Evolutionary conservation across 768 basidiomycete genomes (phyloP).

Genomic region (Mycena olivaceomarginata): DNA sequence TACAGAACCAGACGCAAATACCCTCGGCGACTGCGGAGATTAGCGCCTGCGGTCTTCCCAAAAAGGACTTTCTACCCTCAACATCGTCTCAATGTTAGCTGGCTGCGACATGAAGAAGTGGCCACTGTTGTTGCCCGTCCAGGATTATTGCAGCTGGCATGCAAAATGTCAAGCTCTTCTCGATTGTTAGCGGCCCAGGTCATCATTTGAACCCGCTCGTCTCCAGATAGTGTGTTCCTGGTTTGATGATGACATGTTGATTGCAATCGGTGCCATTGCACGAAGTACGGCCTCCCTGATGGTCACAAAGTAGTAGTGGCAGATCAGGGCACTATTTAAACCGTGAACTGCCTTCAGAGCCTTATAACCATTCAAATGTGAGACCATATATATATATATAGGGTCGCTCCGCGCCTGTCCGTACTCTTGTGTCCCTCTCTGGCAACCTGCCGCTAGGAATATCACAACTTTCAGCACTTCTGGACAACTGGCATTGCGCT

Average conservation of each 20-base stretch:
- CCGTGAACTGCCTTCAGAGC: not conserved
- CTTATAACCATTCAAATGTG: conserved; percentile 1
- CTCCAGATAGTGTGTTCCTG: not conserved
- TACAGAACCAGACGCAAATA: no score
- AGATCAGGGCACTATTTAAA: not conserved
- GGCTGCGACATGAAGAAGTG: no score
- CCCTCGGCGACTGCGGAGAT: no score
- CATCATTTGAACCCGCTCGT: not conserved
- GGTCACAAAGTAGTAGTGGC: not conserved
- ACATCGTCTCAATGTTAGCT: no score
- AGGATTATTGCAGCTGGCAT: no score
- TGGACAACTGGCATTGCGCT: not conserved
- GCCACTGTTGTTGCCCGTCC: no score
- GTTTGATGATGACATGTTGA: not conserved
- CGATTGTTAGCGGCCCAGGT: not conserved
- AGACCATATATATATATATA: not conserved
- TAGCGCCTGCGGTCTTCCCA: no score
- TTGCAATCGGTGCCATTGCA: not conserved
- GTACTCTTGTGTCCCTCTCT: not conserved
- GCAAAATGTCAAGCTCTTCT: not conserved
- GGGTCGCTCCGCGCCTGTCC: not conserved
- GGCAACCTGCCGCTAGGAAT: not conserved
- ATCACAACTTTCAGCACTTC: not conserved
- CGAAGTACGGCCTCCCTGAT: not conserved
- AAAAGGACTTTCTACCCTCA: no score